Evolutionary conservation across 768 basidiomycete genomes (phyloP).

Genomic region (Termitomyces sp.): DNA sequence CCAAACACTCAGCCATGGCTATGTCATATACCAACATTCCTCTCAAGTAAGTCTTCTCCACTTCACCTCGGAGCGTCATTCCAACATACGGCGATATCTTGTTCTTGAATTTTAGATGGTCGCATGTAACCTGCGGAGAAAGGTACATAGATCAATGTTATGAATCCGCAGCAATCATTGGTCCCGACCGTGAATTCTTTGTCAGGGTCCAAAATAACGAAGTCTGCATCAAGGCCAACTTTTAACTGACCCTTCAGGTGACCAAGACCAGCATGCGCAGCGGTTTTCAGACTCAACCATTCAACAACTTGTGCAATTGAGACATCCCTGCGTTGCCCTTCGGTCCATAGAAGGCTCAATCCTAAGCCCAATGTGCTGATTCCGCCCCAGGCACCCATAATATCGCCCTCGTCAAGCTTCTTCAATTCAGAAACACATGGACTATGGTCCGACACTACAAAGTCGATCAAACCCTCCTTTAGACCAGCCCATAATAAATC

Average conservation of each 20-base stretch:
- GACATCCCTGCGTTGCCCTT: conserved; percentile 56
- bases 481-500: conserved; percentile 79
- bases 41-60: conserved; percentile 75
- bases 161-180: neutral
- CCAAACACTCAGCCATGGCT: conserved; percentile 16
- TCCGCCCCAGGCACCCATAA: conserved; percentile 94
- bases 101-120: conserved; percentile 83
- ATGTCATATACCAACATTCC: conserved; percentile 63
- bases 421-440: conserved; percentile 85
- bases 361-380: conserved; percentile 90
- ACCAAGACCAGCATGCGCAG: conserved; percentile 72
- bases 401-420: conserved; percentile 65
- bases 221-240: conserved; percentile 79
- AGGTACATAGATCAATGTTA: neutral
- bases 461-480: conserved; percentile 80
- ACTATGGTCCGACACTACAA: conserved; percentile 93
- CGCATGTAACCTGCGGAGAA: conserved; percentile 58
- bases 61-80: conserved; percentile 59
- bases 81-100: conserved; percentile 90
- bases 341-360: conserved; percentile 85
- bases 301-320: conserved; percentile 55
- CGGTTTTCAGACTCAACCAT: conserved; percentile 75
- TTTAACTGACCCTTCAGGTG: conserved; percentile 65
- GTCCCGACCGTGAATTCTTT: conserved; percentile 35
- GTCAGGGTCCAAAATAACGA: conserved; percentile 77